Evolutionary conservation across 2,329 filamentous ascomycete species (phyloP), one percentile per base, ranked within the genome.

Genomic region (Stagonosporopsis chrysanthemi): DNA sequence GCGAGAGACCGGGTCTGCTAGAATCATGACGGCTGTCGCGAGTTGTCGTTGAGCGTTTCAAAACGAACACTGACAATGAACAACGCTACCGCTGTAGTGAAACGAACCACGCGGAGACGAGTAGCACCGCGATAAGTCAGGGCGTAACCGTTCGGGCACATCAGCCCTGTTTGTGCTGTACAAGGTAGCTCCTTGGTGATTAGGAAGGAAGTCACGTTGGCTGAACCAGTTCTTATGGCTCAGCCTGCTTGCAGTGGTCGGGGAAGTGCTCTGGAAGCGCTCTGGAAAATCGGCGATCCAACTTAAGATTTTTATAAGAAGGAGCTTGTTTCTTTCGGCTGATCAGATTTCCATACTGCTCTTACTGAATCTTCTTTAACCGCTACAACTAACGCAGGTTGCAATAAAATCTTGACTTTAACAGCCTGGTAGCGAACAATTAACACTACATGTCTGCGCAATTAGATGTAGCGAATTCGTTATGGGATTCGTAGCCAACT

Each of bases 31-130:
- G 48, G 48, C 17, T 44, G 38, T 44, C 40, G 54, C 48, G 52
- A 17, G 29, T 43, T 48, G 24, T 42, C 17, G 19, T 33, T 39
- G 49, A 48, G 39, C 44, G 54, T 57, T 57, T 57, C 44, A 33
- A 57, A 43, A 44, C 33, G 29, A 48, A 44, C 38, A 33, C 19
- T 49, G 48, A 57, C 31, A 52, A 46, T 24, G 38, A 29, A 33
- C 31, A 26, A 43, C 29, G 33, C 44, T 44, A 45, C 38, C 6
- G 26, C 43, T 28, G 4, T 6, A 4, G 17, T 40, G 48, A 48
- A 44, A 52, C 54, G 15, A 24, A 36, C 47, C 22, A 28, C 19
- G n/a, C 33, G 43, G 45, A 40, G 24, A 31, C 26, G 24, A 40
- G n/a, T 23, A 22, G 7, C 35, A 39, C 8, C 9, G 36, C 22